phyloP scores from a whole-genome alignment of 805 yeast genomes.

The Pichia eremophila region DNA sequence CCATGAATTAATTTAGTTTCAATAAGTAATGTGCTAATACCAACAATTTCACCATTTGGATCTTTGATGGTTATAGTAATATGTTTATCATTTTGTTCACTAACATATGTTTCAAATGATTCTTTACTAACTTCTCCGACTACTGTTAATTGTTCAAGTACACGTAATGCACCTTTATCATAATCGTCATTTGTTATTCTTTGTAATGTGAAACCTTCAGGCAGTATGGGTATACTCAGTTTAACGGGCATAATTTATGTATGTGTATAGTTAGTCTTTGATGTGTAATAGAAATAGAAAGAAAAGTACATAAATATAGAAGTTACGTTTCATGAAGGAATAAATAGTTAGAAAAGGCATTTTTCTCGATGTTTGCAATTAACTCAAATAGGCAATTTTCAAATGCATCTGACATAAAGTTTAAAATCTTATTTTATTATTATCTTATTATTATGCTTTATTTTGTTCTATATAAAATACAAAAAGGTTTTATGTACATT shows the following conservation, averaged over 20 bases:
- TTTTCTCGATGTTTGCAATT: not conserved
- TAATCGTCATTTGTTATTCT: slow-evolving; percentile 47
- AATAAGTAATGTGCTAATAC: slow-evolving; percentile 72
- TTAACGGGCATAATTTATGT: not conserved
- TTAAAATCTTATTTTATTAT: no score
- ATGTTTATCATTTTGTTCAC: slow-evolving; percentile 57
- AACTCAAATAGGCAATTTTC: not conserved
- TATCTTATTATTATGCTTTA: not conserved
- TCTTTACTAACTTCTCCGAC: slow-evolving; percentile 61
- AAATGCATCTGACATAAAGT: not conserved
- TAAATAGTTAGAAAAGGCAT: no score
- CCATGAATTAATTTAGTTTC: slow-evolving; percentile 79
- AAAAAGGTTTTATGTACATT: not conserved
- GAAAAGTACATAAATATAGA: no score
- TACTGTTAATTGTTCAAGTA: slow-evolving; percentile 62
- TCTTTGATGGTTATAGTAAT: slow-evolving; percentile 62
- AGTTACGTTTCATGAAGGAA: no score
- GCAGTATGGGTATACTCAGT: slow-evolving; percentile 18
- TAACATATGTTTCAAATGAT: slow-evolving; percentile 42
- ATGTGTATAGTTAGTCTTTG: no score
- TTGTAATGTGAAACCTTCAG: slow-evolving; percentile 65
- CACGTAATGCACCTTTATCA: slow-evolving; percentile 50
- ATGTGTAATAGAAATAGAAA: no score
- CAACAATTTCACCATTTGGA: slow-evolving; percentile 48
- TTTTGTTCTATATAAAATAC: not conserved